Percentiles rank a stretch among this genome's conserved stretches.
Evolutionary conservation across 768 basidiomycete species (phyloP).

Genomic region (Naganishia antarctica): DNA sequence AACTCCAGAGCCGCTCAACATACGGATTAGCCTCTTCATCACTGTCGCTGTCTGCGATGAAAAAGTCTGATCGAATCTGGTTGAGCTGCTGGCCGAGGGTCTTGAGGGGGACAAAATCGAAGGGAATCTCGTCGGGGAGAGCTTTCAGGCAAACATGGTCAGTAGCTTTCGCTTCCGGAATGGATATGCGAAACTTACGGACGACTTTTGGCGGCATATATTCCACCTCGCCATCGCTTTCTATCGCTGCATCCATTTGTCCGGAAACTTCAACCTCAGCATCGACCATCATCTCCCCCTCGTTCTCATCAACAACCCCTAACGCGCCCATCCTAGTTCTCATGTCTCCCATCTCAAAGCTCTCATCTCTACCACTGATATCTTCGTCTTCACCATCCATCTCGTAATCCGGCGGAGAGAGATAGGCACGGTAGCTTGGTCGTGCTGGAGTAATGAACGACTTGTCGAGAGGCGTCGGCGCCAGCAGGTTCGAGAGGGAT

Average conservation of each 20-base stretch:
- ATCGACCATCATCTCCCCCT: constrained; percentile 38
- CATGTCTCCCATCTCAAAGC: constrained; percentile 18
- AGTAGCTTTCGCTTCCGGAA: no score
- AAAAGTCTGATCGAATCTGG: constrained; percentile 13
- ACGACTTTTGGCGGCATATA: constrained; percentile 18
- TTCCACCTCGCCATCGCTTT: constrained; percentile 17
- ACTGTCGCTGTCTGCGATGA: constrained; percentile 12
- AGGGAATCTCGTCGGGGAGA: constrained; percentile 9
- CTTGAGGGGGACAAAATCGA: constrained; percentile 19
- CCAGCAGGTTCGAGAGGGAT: constrained; percentile 2
- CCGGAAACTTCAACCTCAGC: constrained; percentile 31
- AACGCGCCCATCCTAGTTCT: constrained; percentile 1
- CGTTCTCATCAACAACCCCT: constrained; percentile 46
- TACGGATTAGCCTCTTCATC: constrained; percentile 10
- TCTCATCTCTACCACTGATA: constrained; percentile 10
- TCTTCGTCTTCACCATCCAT: constrained; percentile 16
- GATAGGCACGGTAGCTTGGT: constrained; percentile 14
- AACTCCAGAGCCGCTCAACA: constrained; percentile 1
- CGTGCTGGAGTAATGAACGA: constrained; percentile 17
- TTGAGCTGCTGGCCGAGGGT: constrained; percentile 12
- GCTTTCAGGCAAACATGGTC: neutral
- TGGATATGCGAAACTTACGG: neutral
- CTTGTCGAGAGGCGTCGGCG: constrained; percentile 4
- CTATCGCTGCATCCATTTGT: constrained; percentile 20
- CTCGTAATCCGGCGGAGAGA: constrained; percentile 15